Conservation (phyloP, 257 asterid genomes). For the Nicotiana knightiana region DNA sequence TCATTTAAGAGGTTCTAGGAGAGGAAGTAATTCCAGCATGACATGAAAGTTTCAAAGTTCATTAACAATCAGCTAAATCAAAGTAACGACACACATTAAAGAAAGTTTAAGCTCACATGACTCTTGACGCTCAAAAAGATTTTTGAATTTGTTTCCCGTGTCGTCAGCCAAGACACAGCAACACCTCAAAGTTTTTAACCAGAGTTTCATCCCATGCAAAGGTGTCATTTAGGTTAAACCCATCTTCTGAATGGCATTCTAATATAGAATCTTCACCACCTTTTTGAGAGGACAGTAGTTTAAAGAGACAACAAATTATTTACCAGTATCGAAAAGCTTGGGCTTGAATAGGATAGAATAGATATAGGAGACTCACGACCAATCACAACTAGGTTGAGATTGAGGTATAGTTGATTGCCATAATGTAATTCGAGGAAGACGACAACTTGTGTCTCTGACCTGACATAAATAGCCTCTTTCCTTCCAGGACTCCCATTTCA, state of each 20-base stretch:
- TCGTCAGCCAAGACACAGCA: not conserved
- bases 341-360: not conserved
- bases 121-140: not conserved
- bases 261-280: not conserved
- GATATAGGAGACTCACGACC: not conserved
- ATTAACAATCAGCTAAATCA: not conserved
- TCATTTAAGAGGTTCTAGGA: not conserved
- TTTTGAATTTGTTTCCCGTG: not conserved
- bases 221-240: not conserved
- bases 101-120: not conserved
- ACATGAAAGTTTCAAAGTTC: too few species aligned
- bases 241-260: not conserved
- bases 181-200: not conserved
- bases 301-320: not conserved
- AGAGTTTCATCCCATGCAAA: not conserved
- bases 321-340: not conserved
- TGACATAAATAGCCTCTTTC: too few species aligned
- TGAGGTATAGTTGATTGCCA: not conserved
- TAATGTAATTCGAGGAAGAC: not conserved
- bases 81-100: not conserved
- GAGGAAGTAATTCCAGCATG: too few species aligned
- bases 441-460: not conserved
- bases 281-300: not conserved
- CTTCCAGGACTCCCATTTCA: too few species aligned
- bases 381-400: not conserved